These are phyloP conservation scores for Coniella vitis DNA, from an alignment of 2,329 filamentous ascomycete genomes.

Conservation along the genomic window DNA sequence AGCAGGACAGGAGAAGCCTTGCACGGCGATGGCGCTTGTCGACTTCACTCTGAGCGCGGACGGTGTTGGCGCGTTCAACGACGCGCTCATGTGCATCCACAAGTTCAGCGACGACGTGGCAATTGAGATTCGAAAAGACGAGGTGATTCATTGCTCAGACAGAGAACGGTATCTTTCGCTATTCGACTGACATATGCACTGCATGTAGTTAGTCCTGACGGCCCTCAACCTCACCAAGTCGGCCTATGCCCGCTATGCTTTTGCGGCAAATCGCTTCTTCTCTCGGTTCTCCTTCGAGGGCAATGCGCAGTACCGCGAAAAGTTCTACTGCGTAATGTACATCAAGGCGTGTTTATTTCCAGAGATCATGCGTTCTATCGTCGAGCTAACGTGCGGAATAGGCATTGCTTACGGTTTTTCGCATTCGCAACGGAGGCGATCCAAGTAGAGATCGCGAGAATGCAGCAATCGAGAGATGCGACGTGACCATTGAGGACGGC, in stretches of 20 bases:
- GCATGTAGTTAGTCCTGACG: conserved; percentile 59
- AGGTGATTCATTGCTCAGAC: conserved; percentile 34
- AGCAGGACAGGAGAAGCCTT: not conserved
- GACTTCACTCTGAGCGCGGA: conserved; percentile 70
- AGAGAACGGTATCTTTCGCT: not conserved
- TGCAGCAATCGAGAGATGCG: conserved; percentile 65
- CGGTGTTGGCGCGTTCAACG: conserved; percentile 62
- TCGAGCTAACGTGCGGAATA: conserved; percentile 23
- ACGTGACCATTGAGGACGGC: conserved; percentile 67
- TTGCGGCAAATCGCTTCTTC: conserved; percentile 64
- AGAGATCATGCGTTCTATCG: not conserved
- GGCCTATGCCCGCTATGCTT: conserved; percentile 66
- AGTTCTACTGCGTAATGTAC: conserved; percentile 70
- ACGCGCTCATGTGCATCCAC: conserved; percentile 65
- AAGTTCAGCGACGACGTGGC: conserved; percentile 78
- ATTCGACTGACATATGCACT: not conserved
- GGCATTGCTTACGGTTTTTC: conserved; percentile 68
- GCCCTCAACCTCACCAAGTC: conserved; percentile 76
- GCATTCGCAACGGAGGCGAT: conserved; percentile 55
- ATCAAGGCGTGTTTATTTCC: conserved; percentile 46
- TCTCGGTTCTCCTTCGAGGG: conserved; percentile 62
- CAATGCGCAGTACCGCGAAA: conserved; percentile 41
- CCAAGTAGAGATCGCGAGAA: conserved; percentile 50
- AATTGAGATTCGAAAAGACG: conserved; percentile 63
- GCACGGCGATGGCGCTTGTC: conserved; percentile 46